Evolutionary conservation across 2,329 filamentous ascomycete species (phyloP), one percentile per base, ranked within the genome.

Genomic region (Ciborinia camelliae): DNA sequence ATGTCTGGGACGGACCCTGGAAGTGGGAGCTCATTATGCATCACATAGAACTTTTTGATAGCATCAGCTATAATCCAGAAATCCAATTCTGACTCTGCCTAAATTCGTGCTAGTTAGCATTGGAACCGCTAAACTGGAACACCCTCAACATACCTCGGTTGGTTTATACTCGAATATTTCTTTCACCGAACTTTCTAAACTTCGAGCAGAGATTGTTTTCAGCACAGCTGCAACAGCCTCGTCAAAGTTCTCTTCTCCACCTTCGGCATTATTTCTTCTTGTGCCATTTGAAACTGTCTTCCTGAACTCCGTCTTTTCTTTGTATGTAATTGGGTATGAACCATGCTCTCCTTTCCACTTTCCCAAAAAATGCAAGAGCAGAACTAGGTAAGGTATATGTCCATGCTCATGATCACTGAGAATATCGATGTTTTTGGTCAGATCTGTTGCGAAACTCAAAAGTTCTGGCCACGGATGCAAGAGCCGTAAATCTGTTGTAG

Each of bases 161-260:
- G 72, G 73, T 20, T 84, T 76, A 72, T 93, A 88, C 45, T 88
- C 83, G 73, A 99, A 94, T 10, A 98, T 87, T 68, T 94, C 87
- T 68, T 84, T 86, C 48, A 96, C 83, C 3, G 87, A 84, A 52
- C 85, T 85, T 48, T 89, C 87, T 26, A 96, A 76, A 32, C 84
- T 84, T 53, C 89, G 86, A 23, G 82, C 79, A 51, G 89, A 87
- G 39, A 99, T 81, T n/a, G 90, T 90, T 77, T 96, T 96, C 72
- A 98, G 81, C 0, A 98, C 92, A 6, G 93, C 92, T 18, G 86
- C 87, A 53, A 88, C 87, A 4, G 95, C 96, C 77, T 99, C 95
- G 67, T 97, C 92, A 73, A 92, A 99, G 76, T 99, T 99, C 79
- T 99, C 95, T 75, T 99, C 95, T 64, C 90, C 91, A 53, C 92